Base-by-base conservation (phyloP, 169 alveolate genomes). In the Cystoisospora suis region DNA sequence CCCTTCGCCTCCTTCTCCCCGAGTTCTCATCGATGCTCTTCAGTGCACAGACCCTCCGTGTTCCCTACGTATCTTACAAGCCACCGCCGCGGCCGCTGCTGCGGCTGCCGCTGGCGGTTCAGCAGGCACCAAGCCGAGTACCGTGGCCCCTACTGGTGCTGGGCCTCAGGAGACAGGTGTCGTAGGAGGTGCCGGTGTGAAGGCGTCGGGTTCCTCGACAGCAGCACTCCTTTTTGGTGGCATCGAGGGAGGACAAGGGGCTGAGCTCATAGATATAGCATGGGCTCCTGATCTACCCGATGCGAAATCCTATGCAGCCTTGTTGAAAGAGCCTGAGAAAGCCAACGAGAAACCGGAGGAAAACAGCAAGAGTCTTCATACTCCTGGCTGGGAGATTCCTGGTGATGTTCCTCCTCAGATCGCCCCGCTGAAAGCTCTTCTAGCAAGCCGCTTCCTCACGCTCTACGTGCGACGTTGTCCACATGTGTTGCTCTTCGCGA, bases 391-490 rank as follows among this genome's bases (percentile, higher is more conserved):
- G 77, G 77, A 65, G n/a, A 4, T 65, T 1, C 45, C n/a, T 7
- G 77, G 77, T 3, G 77, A 65, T 44, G 7, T 23, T 2, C 83
- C 83, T n/a, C 53, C 83, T 0, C n/a, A 2, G 56, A 53, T 0
- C 15, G 83, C 56, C 58, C 83, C 53, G 53, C 83, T 72, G 58
- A 40, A 53, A n/a, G 83, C 83, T 9, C 83, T 72, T 12, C 23
- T 72, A 0, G 83, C 83, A 20, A 12, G 47, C 27, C 83, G 83
- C 1, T 34, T 72, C 17, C 83, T 72, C 38, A 72, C 83, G 47
- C 53, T 72, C 58, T 72, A 72, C 32, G 83, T 72, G 83, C 83
- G 83, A 27, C 83, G 83, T 3, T 72, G 83, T 34, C 83, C 83
- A 9, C 83, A 34, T 38, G 83, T 72, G 83, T 20, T 72, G 56